Evolutionary conservation across 192 early-diverging fungal genomes (phyloP).

Genomic region (Backusella morwellensis): DNA sequence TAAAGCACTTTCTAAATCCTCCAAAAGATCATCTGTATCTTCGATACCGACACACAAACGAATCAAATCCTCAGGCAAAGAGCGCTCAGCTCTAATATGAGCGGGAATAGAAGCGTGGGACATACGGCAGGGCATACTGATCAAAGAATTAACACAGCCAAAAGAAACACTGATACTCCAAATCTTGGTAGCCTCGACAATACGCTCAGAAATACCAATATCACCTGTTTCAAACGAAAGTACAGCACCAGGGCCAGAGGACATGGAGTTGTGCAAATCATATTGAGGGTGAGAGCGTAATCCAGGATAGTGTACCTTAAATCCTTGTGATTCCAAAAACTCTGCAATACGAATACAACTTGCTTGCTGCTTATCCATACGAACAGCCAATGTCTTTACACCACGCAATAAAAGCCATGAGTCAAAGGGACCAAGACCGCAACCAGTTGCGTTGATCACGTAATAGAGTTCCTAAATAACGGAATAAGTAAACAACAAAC

Average conservation of each 20-base stretch:
- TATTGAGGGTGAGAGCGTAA: slow-evolving; percentile 80
- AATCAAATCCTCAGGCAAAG: slow-evolving; percentile 95
- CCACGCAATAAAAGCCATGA: slow-evolving; percentile 92
- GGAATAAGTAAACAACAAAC: background rate
- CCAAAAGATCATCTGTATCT: slow-evolving; percentile 86
- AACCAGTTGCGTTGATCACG: slow-evolving; percentile 94
- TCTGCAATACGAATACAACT: slow-evolving; percentile 78
- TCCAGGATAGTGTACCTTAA: slow-evolving; percentile 91
- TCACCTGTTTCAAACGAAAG: slow-evolving; percentile 93
- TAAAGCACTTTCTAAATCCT: slow-evolving; percentile 82
- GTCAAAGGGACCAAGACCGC: slow-evolving; percentile 89
- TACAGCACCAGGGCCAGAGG: slow-evolving; percentile 89
- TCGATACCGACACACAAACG: slow-evolving; percentile 96
- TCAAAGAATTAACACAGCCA: slow-evolving; percentile 97
- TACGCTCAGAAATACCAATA: slow-evolving; percentile 68
- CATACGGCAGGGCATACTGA: slow-evolving; percentile 98
- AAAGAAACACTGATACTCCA: slow-evolving; percentile 97
- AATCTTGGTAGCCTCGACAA: slow-evolving; percentile 80
- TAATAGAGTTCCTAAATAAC: slow-evolving; percentile 72
- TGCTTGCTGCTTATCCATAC: slow-evolving; percentile 93
- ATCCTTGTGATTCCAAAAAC: slow-evolving; percentile 75
- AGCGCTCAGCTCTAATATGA: slow-evolving; percentile 80
- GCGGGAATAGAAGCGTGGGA: slow-evolving; percentile 96
- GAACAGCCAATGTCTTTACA: slow-evolving; percentile 92
- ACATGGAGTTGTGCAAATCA: slow-evolving; percentile 74